Conservation (phyloP, 73 alveolate genomes). For the Paramecium sexaurelia region DNA sequence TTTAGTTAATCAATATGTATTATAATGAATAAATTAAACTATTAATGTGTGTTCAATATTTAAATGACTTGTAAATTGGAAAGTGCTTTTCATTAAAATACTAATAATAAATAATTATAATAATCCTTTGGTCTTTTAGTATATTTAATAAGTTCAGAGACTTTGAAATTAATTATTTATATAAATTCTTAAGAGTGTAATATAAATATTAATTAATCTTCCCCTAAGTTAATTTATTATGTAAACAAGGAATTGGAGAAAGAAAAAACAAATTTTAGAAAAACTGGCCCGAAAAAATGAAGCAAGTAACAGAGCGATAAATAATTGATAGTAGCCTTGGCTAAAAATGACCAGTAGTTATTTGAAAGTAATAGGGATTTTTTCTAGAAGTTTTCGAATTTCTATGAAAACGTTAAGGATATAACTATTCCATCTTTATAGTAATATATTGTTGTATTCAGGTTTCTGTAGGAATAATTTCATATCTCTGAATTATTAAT, state of each 20-base stretch:
- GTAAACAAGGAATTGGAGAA: slow-evolving; percentile 20
- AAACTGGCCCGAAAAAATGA: neutral
- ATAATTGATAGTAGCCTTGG: neutral
- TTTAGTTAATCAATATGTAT: slow-evolving; percentile 54
- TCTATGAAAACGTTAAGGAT: neutral
- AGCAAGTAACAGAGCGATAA: neutral
- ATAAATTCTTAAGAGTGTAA: neutral
- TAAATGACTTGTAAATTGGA: neutral
- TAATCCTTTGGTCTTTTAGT: neutral
- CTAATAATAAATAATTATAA: neutral
- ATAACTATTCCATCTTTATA: neutral
- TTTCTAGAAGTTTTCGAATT: neutral
- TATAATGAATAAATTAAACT: neutral
- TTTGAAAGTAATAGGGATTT: neutral
- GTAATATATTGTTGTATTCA: neutral
- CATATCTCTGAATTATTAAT: neutral
- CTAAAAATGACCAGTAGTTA: slow-evolving; percentile 28
- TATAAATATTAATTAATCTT: neutral
- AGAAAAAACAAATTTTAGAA: neutral
- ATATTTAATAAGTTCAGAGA: neutral
- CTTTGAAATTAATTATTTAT: neutral
- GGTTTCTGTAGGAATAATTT: slow-evolving; percentile 8
- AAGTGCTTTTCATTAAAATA: neutral
- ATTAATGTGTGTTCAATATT: neutral
- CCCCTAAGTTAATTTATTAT: neutral